Evolutionary conservation across 139 green algal species (phyloP), one percentile per base, ranked within the genome.

Genomic region (Chlamydomonas incerta): DNA sequence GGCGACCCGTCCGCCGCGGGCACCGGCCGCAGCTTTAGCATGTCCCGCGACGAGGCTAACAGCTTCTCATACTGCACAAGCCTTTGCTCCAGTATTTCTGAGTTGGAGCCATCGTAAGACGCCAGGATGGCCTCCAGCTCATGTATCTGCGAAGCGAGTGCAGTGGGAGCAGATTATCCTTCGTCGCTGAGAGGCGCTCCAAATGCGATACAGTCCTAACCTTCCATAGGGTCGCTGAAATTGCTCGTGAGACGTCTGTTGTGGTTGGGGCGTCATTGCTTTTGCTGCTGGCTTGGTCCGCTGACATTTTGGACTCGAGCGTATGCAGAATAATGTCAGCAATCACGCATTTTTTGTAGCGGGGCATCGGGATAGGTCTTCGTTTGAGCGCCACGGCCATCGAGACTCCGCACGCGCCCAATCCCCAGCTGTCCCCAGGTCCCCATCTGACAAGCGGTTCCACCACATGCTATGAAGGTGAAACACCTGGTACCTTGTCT

Each of bases 21-120:
- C 4, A 2, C 20, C 9, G 24, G 11, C 20, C 66, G 21, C 47
- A 28, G 65, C 50, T 37, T 75, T 9, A 85, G 47, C 79, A 85
- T 68, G 58, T 85, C 79, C 17, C 79, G 62, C 11, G 67, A 57
- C 3, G 55, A 21, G 31, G 79, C 41, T 23, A 85, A n/a, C 79
- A 85, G 46, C 2, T 50, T 20, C 37, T 85, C 66, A 20, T 85
- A 85, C 69, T 85, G 79, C 0, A 76, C 66, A 1, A 85, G 47
- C 8, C 79, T 35, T 34, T 85, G 66, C n/a, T 85, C 79, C 15
- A 85, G 31, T 0, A 74, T 14, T 9, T 85, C 66, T 1, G 77
- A 14, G 24, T 84, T 65, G 4, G 77, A 50, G 60, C 41, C 63
- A 18, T 84, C 77, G 58, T 84, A 74, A 0, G 63, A 62, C 17